A percentile compares a stretch with the other conserved stretches of the same genome.
Evolutionary conservation across 2,329 filamentous ascomycete species (phyloP).

Genomic region (Coccinonectria pachysandricola): DNA sequence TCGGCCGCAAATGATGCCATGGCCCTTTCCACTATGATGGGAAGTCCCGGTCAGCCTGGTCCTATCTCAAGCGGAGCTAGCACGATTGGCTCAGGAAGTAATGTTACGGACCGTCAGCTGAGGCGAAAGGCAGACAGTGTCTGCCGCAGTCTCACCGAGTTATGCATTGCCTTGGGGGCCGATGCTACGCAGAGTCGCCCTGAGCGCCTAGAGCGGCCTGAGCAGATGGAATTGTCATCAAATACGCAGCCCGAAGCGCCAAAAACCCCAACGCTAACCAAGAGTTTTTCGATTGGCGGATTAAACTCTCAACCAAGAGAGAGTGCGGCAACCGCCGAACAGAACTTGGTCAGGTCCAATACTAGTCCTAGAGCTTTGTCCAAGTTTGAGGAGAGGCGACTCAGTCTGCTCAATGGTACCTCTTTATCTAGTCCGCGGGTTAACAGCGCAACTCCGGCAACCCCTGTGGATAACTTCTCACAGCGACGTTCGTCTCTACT

Average conservation of each 20-base stretch:
- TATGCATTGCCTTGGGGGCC: slow-evolving; percentile 75
- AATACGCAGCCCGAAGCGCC: slow-evolving; percentile 10
- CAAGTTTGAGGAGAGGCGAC: slow-evolving; percentile 43
- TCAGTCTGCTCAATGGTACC: slow-evolving; percentile 34
- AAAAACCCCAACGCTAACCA: slow-evolving; percentile 36
- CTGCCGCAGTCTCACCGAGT: slow-evolving; percentile 83
- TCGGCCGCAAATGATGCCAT: slow-evolving; percentile 73
- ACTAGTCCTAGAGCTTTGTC: slow-evolving; percentile 39
- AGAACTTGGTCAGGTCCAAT: slow-evolving; percentile 25
- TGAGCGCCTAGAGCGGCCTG: slow-evolving; percentile 9
- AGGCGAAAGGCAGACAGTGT: slow-evolving; percentile 86
- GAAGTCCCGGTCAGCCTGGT: slow-evolving; percentile 56
- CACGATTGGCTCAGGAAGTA: slow-evolving; percentile 42
- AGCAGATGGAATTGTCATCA: no score
- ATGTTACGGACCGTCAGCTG: slow-evolving; percentile 69
- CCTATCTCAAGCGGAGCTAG: slow-evolving; percentile 59
- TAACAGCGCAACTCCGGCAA: slow-evolving; percentile 27
- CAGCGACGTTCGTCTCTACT: slow-evolving; percentile 42
- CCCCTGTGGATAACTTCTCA: slow-evolving; percentile 27
- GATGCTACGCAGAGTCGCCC: slow-evolving; percentile 32
- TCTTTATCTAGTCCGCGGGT: slow-evolving; percentile 36
- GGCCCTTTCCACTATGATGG: slow-evolving; percentile 67
- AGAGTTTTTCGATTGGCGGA: slow-evolving; percentile 27
- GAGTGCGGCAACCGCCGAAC: no score
- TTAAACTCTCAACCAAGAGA: no score